A percentile compares a stretch with the other conserved stretches of the same genome.
These are phyloP conservation scores for Lentinula lateritia DNA, from an alignment of 768 basidiomycete genomes.

Conservation along the genomic window DNA sequence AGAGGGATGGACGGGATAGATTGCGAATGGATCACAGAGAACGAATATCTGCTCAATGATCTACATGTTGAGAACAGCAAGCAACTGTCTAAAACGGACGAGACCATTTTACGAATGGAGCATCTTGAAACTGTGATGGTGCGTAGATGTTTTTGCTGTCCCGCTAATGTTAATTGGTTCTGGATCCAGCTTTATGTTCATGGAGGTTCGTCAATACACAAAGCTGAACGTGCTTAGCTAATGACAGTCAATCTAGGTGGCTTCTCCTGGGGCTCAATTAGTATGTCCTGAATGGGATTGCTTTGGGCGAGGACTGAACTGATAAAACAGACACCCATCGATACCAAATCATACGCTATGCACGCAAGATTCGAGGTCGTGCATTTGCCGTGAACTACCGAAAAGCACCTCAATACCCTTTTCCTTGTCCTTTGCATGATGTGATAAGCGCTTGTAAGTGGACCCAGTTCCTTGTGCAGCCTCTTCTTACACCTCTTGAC, in stretches of 20 bases:
- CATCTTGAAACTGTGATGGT: constrained; percentile 54
- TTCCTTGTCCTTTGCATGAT: constrained; percentile 75
- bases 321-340: constrained; percentile 45
- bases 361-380: constrained; percentile 66
- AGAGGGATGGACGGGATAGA: constrained; percentile 62
- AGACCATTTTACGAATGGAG: constrained; percentile 44
- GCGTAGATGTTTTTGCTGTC: neutral
- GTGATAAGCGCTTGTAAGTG: constrained; percentile 64
- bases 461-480: neutral
- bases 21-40: constrained; percentile 56
- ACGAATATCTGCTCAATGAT: constrained; percentile 31
- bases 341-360: constrained; percentile 54
- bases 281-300: constrained; percentile 23
- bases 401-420: constrained; percentile 82
- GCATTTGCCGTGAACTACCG: constrained; percentile 65
- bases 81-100: constrained; percentile 30
- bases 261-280: constrained; percentile 63
- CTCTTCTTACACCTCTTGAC: neutral
- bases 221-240: neutral
- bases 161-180: constrained; percentile 1
- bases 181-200: constrained; percentile 54
- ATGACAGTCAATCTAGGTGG: constrained; percentile 34
- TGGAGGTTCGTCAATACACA: constrained; percentile 31
- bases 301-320: neutral
- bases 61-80: constrained; percentile 18